Evolutionary conservation across 23 red algal genomes (phyloP), one percentile per base, ranked within the genome.

Genomic region (Pyropia yezoensis): DNA sequence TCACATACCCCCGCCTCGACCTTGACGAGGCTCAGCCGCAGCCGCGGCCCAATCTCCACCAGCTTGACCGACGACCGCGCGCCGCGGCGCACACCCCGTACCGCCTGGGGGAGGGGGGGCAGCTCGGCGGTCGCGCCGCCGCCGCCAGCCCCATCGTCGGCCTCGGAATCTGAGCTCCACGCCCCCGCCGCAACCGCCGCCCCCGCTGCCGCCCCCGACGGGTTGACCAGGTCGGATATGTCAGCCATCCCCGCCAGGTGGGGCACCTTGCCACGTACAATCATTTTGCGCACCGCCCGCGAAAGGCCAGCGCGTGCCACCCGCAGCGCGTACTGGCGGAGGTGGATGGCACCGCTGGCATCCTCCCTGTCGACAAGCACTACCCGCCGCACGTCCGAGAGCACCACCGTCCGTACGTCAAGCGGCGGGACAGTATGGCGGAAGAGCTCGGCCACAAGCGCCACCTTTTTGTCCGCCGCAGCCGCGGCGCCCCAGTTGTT

Each of bases 391-490:
- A 97, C 28, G 1, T 64, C 19, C 0, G 62, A 23, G 13, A 87
- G 63, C 1, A 50, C 27, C 7, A 63, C 22, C 11, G 24, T 66
- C 2, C 22, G n/a, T 12, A 90, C 72, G 59, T 97, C 79, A 2
- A 97, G 57, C 7, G 57, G n/a, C n/a, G 93, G 93, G 27, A 97
- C 90, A 6, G 78, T 79, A 27, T 87, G 72, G 12, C 77, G 90
- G 56, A 95, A 81, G 13, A 69, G 75, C 64, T 79, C 74, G 15
- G 83, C 83, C 49, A 79, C 63, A 25, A 88, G 23, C 73, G 73
- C 69, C 7, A 73, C 32, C 15, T 74, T 74, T 29, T 68, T 60
- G 51, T 39, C 73, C 27, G 63, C 14, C 13, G 64, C 47, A 11
- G 21, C 69, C 7, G 39, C 57, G 33, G 52, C 54, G 7, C 58